Percentiles rank a stretch among this genome's conserved stretches.
phyloP scores from a whole-genome alignment of 2,329 filamentous ascomycete genomes.

The Fusarium paranaense region DNA sequence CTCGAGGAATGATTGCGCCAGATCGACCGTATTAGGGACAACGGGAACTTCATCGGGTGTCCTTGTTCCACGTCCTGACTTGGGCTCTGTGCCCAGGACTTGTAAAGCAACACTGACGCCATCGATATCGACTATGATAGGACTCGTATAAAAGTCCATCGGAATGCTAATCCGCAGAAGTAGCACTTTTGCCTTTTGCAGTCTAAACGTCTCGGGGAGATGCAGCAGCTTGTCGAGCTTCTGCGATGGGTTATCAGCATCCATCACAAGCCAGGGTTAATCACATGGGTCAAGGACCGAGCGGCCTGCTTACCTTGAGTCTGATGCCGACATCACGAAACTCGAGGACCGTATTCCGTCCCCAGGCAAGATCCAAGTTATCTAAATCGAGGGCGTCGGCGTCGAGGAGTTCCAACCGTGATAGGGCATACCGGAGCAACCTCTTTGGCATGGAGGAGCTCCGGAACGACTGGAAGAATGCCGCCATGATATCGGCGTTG shows the following conservation, averaged over 20 bases:
- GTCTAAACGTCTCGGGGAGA: conserved; percentile 77
- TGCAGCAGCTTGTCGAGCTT: conserved; percentile 82
- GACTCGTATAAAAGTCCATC: conserved; percentile 86
- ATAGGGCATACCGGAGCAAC: conserved; percentile 86
- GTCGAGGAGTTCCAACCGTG: conserved; percentile 86
- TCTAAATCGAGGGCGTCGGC: conserved; percentile 88
- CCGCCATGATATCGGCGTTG: conserved; percentile 69
- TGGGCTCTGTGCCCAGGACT: conserved; percentile 55
- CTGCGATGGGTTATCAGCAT: conserved; percentile 58
- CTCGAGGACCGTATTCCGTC: conserved; percentile 84
- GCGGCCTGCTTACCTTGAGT: conserved; percentile 68
- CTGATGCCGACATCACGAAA: conserved; percentile 87
- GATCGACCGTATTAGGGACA: conserved; percentile 77
- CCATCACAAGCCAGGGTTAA: background rate
- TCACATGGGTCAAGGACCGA: conserved; percentile 13
- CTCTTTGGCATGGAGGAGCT: conserved; percentile 86
- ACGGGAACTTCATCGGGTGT: conserved; percentile 45
- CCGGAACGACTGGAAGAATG: conserved; percentile 74
- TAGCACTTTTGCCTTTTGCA: conserved; percentile 80
- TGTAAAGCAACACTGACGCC: conserved; percentile 79
- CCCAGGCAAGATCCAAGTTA: conserved; percentile 85
- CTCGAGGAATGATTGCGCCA: conserved; percentile 83
- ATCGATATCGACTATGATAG: conserved; percentile 84
- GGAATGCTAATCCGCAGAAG: conserved; percentile 85
- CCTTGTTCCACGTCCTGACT: conserved; percentile 53